Percentiles rank a stretch among this genome's conserved stretches.
Evolutionary conservation across 208 protist genomes (phyloP).

Genomic region (Phytomonas sp.): DNA sequence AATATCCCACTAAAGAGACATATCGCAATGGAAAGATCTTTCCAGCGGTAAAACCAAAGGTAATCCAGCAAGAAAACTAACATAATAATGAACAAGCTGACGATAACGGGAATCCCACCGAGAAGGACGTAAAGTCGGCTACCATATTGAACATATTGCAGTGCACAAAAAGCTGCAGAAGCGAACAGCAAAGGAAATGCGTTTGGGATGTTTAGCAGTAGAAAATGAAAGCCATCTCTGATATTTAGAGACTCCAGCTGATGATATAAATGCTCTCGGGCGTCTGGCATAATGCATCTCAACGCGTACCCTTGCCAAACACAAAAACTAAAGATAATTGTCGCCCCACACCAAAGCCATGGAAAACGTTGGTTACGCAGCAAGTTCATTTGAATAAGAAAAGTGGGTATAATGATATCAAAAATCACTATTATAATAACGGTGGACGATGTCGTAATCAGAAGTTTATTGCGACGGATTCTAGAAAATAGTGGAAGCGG

Average conservation of each 20-base stretch:
- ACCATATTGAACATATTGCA: constrained; percentile 62
- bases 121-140: constrained; percentile 52
- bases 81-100: constrained; percentile 43
- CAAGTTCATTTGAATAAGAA: constrained; percentile 66
- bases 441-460: constrained; percentile 43
- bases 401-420: constrained; percentile 47
- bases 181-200: constrained; percentile 58
- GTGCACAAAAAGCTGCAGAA: constrained; percentile 41
- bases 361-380: constrained; percentile 33
- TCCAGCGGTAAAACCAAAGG: constrained; percentile 27
- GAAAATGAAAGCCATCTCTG: constrained; percentile 39
- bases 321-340: constrained; percentile 53
- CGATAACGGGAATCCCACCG: constrained; percentile 42
- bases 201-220: constrained; percentile 62
- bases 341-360: constrained; percentile 69
- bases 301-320: constrained; percentile 67
- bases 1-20: constrained; percentile 47
- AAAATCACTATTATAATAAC: constrained; percentile 46
- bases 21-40: constrained; percentile 43
- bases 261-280: constrained; percentile 33
- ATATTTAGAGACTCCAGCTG: constrained; percentile 38
- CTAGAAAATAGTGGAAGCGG: constrained; percentile 59
- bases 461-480: constrained; percentile 44
- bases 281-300: constrained; percentile 46
- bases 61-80: constrained; percentile 66